Evolutionary conservation across 768 basidiomycete species (phyloP), one percentile per base, ranked within the genome.

Genomic region (Termitomyces sp.): DNA sequence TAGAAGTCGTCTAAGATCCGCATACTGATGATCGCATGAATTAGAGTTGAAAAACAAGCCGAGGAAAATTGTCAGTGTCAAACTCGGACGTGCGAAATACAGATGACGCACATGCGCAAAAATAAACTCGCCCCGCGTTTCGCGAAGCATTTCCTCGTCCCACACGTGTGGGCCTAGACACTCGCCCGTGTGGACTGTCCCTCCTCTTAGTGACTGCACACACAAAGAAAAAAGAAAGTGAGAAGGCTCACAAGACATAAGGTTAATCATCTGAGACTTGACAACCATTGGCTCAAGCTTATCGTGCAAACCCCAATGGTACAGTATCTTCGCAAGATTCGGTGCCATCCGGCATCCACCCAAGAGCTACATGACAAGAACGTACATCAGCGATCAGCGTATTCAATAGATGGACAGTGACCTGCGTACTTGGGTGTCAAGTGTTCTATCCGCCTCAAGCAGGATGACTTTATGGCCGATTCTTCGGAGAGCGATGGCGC

Each of bases 401-500:
- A n/a, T 7, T 10, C 35, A 14, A 7, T n/a, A 19, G 7, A n/a
- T 38, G 16, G 25, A 37, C 4, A 49, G 16, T 17, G 32, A 23
- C 23, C 35, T 43, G 38, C 58, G 54, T 42, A 65, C 65, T 35
- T 58, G 47, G 3, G n/a, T 31, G 38, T 56, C 53, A 45, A 66
- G 56, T 31, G 51, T 53, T 19, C 45, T 42, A 34, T 72, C 66
- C 27, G 60, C 59, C 61, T 86, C 85, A 23, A 86, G 66, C 4
- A 87, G 78, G 2, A 74, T 65, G 2, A 83, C 84, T 37, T 72
- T 68, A 65, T 86, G 85, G 5, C 85, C 85, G 17, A 77, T 76
- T 54, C 79, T 73, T 49, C 75, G 70, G 16, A 87, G 71, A 4
- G 80, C 78, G 57, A 80, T 72, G 0, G 85, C 85, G 57, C 77